Evolutionary conservation across 495 filamentous ascomycete species (phyloP), one percentile per base, ranked within the genome.

Genomic region (Cairneyella variabilis): DNA sequence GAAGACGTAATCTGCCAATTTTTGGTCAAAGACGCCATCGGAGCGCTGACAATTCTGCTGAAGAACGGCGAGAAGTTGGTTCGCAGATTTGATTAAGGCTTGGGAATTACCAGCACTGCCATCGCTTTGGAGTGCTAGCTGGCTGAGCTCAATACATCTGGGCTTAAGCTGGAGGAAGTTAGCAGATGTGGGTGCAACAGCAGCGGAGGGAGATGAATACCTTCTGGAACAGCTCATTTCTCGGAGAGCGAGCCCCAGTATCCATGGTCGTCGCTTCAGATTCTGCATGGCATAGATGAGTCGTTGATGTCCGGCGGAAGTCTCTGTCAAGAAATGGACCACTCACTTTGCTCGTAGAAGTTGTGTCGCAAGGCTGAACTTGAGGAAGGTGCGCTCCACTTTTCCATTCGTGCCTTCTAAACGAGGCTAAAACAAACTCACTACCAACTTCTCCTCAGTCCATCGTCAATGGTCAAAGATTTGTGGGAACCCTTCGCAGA

Each of bases 1-100:
- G 75, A 97, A 97, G 58, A 86, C 80, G 72, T 96, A 99, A 66
- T 97, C 90, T 7, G 91, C 93, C 22, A 97, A 71, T 66, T 89
- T 90, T 47, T 82, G 75, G 64, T 96, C 89, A 10, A 97, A 71
- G 0, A 76, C 70, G 16, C 71, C 67, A 28, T 77, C 71, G 58
- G 69, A 42, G 72, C 69, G 40, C 54, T 63, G 32, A 73, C 71
- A 59, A 86, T 73, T 28, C 71, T 64, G 4, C 75, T 66, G 25
- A 21, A 95, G 69, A 17, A 77, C 61, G 12, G 59, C 51, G 37
- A 74, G 71, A 3, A 95, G 71, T 0, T 73, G 51, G 16, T 64
- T 23, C 80, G 72, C 21, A 86, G 71, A 21, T 77, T 74, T 36
- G 64, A 60, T 9, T 75, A 66, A 6, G 87, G 71, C 43, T 85